Evolutionary conservation across 345 rosid species (phyloP).

Genomic region (Trapa incisa): DNA sequence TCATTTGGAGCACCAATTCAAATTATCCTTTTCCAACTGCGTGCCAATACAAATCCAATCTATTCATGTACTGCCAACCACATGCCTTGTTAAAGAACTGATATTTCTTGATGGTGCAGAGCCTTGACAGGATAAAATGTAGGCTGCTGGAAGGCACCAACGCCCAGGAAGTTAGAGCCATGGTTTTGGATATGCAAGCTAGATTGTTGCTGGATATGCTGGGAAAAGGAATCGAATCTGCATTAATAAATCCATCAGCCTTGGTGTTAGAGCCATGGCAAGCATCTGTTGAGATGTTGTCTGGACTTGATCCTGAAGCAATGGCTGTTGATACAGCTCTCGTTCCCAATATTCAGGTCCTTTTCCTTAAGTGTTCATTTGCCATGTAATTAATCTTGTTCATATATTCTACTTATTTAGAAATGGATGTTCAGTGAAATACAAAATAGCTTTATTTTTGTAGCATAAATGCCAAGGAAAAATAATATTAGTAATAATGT

Average conservation of each 20-base stretch:
- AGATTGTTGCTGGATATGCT: constrained; percentile 93
- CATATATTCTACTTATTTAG: not conserved
- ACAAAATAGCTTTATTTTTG: not conserved
- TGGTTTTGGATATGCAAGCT: constrained; percentile 99
- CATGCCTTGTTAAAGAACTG: not conserved
- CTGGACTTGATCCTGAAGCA: constrained; percentile 72
- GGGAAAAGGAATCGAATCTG: constrained; percentile 98
- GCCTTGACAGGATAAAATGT: constrained; percentile 93
- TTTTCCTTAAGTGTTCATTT: constrained; percentile 2
- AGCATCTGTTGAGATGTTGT: constrained; percentile 52
- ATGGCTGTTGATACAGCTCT: constrained; percentile 97
- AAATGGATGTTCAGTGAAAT: not conserved
- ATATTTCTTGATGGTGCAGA: constrained; percentile 38
- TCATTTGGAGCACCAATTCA: too few relatives aligned
- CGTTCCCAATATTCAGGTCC: constrained; percentile 71
- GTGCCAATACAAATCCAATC: too few relatives aligned
- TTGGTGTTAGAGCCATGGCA: constrained; percentile 87
- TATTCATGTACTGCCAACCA: too few relatives aligned
- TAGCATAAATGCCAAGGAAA: not conserved
- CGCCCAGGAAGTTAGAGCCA: constrained; percentile 99
- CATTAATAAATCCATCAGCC: constrained; percentile 86
- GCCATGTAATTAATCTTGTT: not conserved
- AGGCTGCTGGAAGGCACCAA: constrained; percentile 94
- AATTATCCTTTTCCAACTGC: too few relatives aligned
- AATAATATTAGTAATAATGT: not conserved